These are phyloP conservation scores for Paecilomyces sp. DNA, from an alignment of 2,329 filamentous ascomycete species.

Conservation along the genomic window DNA sequence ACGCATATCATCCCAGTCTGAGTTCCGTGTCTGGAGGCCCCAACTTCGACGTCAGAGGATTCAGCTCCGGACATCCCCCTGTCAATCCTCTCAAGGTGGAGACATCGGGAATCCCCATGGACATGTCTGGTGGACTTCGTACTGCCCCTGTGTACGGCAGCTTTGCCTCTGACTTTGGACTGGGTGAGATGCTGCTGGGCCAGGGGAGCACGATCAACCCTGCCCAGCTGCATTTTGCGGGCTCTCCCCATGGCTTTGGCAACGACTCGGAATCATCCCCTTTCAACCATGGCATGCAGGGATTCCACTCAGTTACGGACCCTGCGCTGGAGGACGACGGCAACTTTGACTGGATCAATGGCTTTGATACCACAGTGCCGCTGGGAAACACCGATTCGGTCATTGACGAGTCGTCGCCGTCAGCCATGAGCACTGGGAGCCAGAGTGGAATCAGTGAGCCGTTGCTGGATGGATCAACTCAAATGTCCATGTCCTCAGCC, in stretches of 20 bases:
- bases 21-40: slow-evolving; percentile 52
- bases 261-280: slow-evolving; percentile 34
- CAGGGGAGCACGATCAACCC: slow-evolving; percentile 56
- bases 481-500: slow-evolving; percentile 47
- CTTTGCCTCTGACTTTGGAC: slow-evolving; percentile 59
- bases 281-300: slow-evolving; percentile 39
- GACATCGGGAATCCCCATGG: slow-evolving; percentile 63
- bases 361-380: slow-evolving; percentile 70
- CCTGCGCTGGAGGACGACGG: slow-evolving; percentile 62
- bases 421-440: slow-evolving; percentile 89
- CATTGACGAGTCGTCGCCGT: slow-evolving; percentile 89
- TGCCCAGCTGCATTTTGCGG: slow-evolving; percentile 72
- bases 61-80: slow-evolving; percentile 46
- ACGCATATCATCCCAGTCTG: slow-evolving; percentile 70
- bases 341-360: slow-evolving; percentile 75
- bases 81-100: slow-evolving; percentile 73
- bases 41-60: slow-evolving; percentile 61
- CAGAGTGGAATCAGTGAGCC: slow-evolving; percentile 74
- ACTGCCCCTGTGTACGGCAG: slow-evolving; percentile 71
- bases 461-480: slow-evolving; percentile 72
- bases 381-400: slow-evolving; percentile 67
- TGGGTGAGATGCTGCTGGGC: slow-evolving; percentile 64
- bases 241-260: slow-evolving; percentile 55
- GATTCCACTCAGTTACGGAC: slow-evolving; percentile 48
- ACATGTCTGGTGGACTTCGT: slow-evolving; percentile 61